Conservation (phyloP, 1,139 yeast species). For the Lodderomyces jiufengensis region DNA sequence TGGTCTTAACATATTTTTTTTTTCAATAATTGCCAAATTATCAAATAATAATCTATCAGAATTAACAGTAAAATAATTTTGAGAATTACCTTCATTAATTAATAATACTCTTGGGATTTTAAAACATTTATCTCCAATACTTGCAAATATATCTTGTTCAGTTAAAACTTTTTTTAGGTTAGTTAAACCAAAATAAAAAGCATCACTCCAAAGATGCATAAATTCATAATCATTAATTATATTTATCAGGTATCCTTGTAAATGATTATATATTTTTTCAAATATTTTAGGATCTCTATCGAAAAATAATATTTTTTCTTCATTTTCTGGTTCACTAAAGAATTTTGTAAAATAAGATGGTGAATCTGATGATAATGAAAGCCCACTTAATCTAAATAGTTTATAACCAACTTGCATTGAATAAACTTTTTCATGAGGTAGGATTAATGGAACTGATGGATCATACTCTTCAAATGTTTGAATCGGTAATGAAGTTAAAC, state of each 20-base stretch:
- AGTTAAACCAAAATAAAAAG: constrained; percentile 66
- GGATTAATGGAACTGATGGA: constrained; percentile 51
- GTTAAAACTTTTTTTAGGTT: constrained; percentile 49
- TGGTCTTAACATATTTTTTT: constrained; percentile 57
- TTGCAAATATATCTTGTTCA: constrained; percentile 54
- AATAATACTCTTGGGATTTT: constrained; percentile 56
- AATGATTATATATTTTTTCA: constrained; percentile 60
- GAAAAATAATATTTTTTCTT: constrained; percentile 53
- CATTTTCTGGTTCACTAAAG: constrained; percentile 35
- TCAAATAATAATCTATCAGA: constrained; percentile 48
- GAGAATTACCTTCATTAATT: constrained; percentile 58
- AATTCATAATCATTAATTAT: constrained; percentile 58
- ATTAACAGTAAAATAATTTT: constrained; percentile 72
- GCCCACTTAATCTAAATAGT: constrained; percentile 65
- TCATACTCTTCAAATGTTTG: constrained; percentile 25
- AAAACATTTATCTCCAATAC: constrained; percentile 60
- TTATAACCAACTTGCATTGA: constrained; percentile 71
- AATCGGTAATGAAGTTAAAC: constrained; percentile 4
- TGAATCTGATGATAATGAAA: constrained; percentile 78
- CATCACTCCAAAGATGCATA: constrained; percentile 66
- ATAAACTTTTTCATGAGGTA: constrained; percentile 65
- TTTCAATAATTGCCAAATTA: constrained; percentile 35
- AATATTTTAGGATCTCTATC: constrained; percentile 78
- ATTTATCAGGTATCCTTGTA: constrained; percentile 72
- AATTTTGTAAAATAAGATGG: constrained; percentile 60